phyloP scores from a whole-genome alignment of 139 green algal genomes.

The Choricystis sp. region DNA sequence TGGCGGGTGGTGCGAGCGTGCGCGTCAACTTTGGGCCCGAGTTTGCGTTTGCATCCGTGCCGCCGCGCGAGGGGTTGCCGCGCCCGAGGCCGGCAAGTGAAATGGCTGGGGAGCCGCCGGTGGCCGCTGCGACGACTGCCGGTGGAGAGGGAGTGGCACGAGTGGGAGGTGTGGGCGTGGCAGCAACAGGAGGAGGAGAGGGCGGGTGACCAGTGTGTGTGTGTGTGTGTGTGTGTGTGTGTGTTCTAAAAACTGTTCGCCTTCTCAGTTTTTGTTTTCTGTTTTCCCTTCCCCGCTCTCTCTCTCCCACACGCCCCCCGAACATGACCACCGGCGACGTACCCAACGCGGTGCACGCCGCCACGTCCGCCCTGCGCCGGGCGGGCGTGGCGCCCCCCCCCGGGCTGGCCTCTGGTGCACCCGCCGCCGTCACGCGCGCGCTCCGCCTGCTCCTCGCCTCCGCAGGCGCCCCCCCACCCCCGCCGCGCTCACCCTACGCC shows the following conservation, averaged over 20 bases:
- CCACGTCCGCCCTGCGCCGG: not conserved
- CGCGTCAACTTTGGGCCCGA: not conserved
- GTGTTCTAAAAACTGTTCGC: not conserved
- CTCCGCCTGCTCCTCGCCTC: not conserved
- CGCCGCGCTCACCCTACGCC: no score
- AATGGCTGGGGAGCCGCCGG: not conserved
- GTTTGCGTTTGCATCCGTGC: not conserved
- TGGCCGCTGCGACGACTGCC: no score
- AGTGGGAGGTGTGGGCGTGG: no score
- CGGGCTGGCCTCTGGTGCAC: not conserved
- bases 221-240: not conserved
- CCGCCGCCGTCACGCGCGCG: not conserved
- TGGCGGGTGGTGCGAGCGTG: not conserved
- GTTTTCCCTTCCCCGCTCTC: not conserved
- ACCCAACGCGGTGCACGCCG: not conserved
- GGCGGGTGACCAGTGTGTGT: no score
- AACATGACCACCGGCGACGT: not conserved
- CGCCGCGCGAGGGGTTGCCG: not conserved
- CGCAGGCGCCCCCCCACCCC: no score
- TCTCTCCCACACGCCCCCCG: not conserved
- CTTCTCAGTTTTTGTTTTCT: not conserved
- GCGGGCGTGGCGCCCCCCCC: no score
- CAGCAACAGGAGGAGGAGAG: no score
- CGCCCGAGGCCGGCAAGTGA: not conserved
- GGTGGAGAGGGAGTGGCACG: not conserved